Percentiles rank a stretch among this genome's conserved stretches.
Conservation (phyloP, 1,139 yeast species). For the Yamadazyma membranifaciens region DNA sequence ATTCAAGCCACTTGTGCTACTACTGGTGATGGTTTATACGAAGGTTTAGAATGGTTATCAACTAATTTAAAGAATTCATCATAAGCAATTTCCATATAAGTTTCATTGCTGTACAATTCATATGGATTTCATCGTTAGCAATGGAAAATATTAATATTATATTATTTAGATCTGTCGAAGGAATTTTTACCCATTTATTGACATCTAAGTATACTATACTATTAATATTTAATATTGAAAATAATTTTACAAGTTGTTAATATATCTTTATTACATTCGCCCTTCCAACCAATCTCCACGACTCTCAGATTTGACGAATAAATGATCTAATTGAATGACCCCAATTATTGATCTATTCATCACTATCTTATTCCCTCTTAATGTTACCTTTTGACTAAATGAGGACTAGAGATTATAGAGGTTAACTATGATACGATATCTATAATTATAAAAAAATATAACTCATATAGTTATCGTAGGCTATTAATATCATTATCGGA, state of each 20-base stretch:
- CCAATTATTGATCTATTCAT: not conserved
- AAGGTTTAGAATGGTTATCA: constrained; percentile 45
- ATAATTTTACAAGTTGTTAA: constrained; percentile 2
- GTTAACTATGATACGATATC: too few species aligned
- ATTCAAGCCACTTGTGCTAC: constrained; percentile 45
- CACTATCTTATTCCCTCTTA: not conserved
- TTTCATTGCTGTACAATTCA: not conserved
- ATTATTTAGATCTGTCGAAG: too few species aligned
- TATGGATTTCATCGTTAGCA: not conserved
- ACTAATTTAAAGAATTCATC: constrained; percentile 31
- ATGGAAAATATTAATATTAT: not conserved
- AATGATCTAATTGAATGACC: too few species aligned
- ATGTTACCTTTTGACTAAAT: too few species aligned
- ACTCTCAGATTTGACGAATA: too few species aligned
- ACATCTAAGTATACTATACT: not conserved
- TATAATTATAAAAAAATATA: too few species aligned
- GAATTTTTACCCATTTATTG: too few species aligned
- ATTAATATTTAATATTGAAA: constrained; percentile 1
- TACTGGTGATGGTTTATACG: constrained; percentile 43
- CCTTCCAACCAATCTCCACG: not conserved
- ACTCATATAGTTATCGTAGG: too few species aligned
- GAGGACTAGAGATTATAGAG: too few species aligned
- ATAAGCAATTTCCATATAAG: not conserved
- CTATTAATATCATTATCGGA: too few species aligned
- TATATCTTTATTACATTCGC: constrained; percentile 2